Base-by-base conservation (phyloP, 768 basidiomycete species). In the Mycena sanguinolenta region DNA sequence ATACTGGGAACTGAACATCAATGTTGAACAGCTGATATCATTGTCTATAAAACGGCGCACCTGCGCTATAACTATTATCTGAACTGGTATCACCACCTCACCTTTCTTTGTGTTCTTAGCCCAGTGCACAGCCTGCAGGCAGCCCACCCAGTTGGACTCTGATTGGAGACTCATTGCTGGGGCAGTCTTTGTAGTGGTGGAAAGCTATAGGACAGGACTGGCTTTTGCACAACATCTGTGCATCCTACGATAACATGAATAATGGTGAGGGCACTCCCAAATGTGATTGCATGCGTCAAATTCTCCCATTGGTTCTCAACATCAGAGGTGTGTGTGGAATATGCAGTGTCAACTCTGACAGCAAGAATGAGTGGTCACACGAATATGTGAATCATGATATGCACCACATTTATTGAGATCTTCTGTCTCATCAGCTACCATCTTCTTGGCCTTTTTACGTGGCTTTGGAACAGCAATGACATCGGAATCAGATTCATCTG, bases 1-100 rank as follows among this genome's bases (percentile, higher is more conserved):
- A 16, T 67, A n/a, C n/a, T n/a, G n/a, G n/a, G n/a, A n/a, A n/a
- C n/a, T 59, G 58, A 59, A 30, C 58, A 67, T 25, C 54, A 4
- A 52, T 6, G 32, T n/a, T n/a, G n/a, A n/a, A n/a, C n/a, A 30
- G 4, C 34, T 21, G 53, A n/a, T 2, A 25, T 27, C 3, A 39
- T 55, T 19, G 27, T 36, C 19, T 12, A 50, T 13, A 6, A 38
- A 13, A 25, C 19, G 44, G 21, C 36, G 8, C 36, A 67, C 65
- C 57, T 67, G 57, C 17, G 59, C 65, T 3, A 44, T 42, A 3
- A 67, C 52, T 12, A 52, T 7, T 1, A 67, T 69, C 0, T n/a
- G 39, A 8, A 57, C 63, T 1, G 39, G 30, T 13, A 65, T 25
- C 4, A n/a, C n/a, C n/a, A n/a, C n/a, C n/a, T 3, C 3, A 17